Conservation (phyloP, 805 yeast species). For the Kurtzmaniella cleridarum region DNA sequence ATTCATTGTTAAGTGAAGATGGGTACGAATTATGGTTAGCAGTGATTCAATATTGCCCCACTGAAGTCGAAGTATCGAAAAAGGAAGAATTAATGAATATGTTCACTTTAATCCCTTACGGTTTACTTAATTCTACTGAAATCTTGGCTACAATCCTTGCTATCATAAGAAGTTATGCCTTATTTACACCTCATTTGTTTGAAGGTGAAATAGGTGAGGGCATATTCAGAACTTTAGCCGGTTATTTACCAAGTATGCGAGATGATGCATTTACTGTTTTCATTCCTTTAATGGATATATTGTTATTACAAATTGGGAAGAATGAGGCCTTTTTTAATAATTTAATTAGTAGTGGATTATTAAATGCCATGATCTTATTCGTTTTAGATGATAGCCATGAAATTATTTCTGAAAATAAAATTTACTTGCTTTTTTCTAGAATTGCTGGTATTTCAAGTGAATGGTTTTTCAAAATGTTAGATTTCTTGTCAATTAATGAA, state of each 20-base stretch:
- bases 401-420: conserved; percentile 33
- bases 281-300: conserved; percentile 48
- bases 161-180: conserved; percentile 57
- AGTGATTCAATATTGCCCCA: conserved; percentile 57
- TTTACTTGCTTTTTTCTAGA: conserved; percentile 32
- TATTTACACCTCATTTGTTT: conserved; percentile 42
- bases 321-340: conserved; percentile 22
- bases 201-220: conserved; percentile 31
- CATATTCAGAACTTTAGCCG: conserved; percentile 45
- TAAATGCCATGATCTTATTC: conserved; percentile 37
- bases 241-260: conserved; percentile 54
- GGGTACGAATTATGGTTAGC: conserved; percentile 83
- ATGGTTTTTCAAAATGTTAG: conserved; percentile 28
- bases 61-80: conserved; percentile 13
- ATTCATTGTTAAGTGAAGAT: conserved; percentile 71
- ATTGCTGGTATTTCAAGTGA: conserved; percentile 29
- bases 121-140: conserved; percentile 68
- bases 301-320: conserved; percentile 27
- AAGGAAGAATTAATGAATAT: conserved; percentile 36
- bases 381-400: conserved; percentile 40
- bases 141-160: conserved; percentile 59
- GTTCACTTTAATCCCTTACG: conserved; percentile 50
- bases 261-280: conserved; percentile 64
- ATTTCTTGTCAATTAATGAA: conserved; percentile 20
- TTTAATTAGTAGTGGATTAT: conserved; percentile 40